Conservation (phyloP, 768 basidiomycete species). For the Boletellus ananiceps region DNA sequence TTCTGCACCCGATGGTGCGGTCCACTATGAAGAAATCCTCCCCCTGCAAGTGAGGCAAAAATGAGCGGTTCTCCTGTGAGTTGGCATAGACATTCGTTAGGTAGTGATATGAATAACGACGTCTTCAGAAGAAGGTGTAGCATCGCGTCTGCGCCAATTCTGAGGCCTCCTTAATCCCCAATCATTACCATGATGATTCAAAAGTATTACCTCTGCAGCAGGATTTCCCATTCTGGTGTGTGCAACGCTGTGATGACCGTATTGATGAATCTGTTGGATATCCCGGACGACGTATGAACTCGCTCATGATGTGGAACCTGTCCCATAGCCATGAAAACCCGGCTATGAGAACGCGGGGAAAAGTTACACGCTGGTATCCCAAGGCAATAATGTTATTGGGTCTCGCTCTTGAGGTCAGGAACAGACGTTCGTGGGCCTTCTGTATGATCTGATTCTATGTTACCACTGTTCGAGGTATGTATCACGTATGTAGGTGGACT, state of each 20-base stretch:
- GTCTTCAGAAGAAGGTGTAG: constrained; percentile 72
- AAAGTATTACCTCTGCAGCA: constrained; percentile 53
- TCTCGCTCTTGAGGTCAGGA: constrained; percentile 35
- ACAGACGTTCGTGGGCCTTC: constrained; percentile 52
- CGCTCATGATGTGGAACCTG: constrained; percentile 34
- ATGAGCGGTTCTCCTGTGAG: constrained; percentile 70
- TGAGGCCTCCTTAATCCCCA: constrained; percentile 28
- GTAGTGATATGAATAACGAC: constrained; percentile 69
- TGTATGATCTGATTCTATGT: constrained; percentile 49
- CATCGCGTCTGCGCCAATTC: constrained; percentile 75
- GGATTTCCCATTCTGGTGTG: constrained; percentile 58
- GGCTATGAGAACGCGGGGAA: background rate
- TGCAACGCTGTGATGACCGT: constrained; percentile 68
- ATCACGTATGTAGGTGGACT: constrained; percentile 9
- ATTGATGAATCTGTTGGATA: constrained; percentile 64
- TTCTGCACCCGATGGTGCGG: constrained; percentile 11
- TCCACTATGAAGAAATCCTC: constrained; percentile 11
- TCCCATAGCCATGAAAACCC: background rate
- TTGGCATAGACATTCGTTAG: constrained; percentile 84
- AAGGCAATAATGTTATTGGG: constrained; percentile 57
- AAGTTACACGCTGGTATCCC: constrained; percentile 58
- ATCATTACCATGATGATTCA: background rate
- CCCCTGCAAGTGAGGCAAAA: constrained; percentile 30
- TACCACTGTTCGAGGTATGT: background rate
- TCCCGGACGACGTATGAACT: constrained; percentile 36